Evolutionary conservation across 23 red algal genomes (phyloP).

Genomic region (Pyropia haitanensis): DNA sequence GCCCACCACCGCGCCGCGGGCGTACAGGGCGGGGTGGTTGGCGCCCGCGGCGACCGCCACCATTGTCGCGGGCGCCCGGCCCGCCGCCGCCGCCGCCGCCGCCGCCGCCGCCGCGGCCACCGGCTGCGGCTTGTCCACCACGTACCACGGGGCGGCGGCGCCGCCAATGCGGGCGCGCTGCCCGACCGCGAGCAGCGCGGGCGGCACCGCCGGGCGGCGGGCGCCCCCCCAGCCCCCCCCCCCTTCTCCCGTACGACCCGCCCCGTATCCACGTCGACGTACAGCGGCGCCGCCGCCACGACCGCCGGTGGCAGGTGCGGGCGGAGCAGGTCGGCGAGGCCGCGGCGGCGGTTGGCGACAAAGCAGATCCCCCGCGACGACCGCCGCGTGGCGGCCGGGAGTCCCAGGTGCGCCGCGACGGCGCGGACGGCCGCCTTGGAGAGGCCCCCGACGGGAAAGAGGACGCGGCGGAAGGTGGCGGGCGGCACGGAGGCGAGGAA

Average conservation of each 20-base stretch:
- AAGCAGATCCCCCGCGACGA: slow-evolving; percentile 80
- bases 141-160: slow-evolving; percentile 7
- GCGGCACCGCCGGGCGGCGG: too few relatives aligned
- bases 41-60: too few relatives aligned
- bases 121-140: slow-evolving; percentile 6
- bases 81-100: too few relatives aligned
- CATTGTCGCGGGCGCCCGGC: too few relatives aligned
- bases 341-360: slow-evolving; percentile 34
- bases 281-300: slow-evolving; percentile 3
- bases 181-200: slow-evolving; percentile 17
- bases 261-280: slow-evolving; percentile 38
- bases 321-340: slow-evolving; percentile 27
- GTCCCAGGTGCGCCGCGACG: slow-evolving; percentile 18
- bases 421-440: slow-evolving; percentile 34
- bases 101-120: too few relatives aligned
- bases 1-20: too few relatives aligned
- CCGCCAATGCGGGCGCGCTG: slow-evolving; percentile 60
- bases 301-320: slow-evolving; percentile 20
- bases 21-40: too few relatives aligned
- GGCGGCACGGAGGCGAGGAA: slow-evolving; percentile 50
- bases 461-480: slow-evolving; percentile 11
- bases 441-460: slow-evolving; percentile 56
- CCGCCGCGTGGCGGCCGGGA: slow-evolving; percentile 24
- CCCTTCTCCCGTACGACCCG: slow-evolving; percentile 7
- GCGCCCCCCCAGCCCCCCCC: slow-evolving; percentile 1